Evolutionary conservation across 768 basidiomycete species (phyloP), one percentile per base, ranked within the genome.

Genomic region (Butyriboletus loyo): DNA sequence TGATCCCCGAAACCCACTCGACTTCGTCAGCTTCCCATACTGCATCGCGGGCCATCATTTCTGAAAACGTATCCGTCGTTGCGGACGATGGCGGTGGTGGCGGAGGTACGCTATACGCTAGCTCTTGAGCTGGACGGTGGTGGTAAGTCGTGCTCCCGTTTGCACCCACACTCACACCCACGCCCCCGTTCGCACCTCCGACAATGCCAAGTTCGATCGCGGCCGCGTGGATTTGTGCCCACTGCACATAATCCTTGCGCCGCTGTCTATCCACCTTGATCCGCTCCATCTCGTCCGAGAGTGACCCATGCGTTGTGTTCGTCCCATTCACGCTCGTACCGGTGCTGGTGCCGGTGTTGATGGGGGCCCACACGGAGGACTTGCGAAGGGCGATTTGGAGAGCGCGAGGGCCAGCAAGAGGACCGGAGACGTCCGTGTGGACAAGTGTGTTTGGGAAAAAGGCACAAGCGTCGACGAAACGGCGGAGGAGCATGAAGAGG

Each of bases 11-110:
- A 17, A 83, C 82, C 84, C 83, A 85, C 62, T 84, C 83, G 28
- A 84, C 84, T 60, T 85, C 84, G 50, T 84, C 83, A 0, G 73
- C 52, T 62, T 84, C 83, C 84, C 84, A 85, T 15, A 84, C 82
- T 17, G 80, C 78, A 58, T 85, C 84, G n/a, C 82, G 71, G 5
- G 77, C 83, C 63, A 83, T 76, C 77, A 80, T 77, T 63, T 83
- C 80, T 1, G 80, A 81, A 59, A 83, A 80, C 71, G 51, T 77
- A 69, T 24, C 75, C 74, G 61, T 73, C 19, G 11, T 9, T 1
- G 22, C 7, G 4, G 40, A 15, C 19, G 48, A 34, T 15, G 38
- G 17, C 8, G 40, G 24, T 6, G 25, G 27, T 4, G 28, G 42
- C 21, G 28, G 17, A 1, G 52, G 32, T 3, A 59, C 75, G 25